Base-by-base conservation (phyloP, 495 filamentous ascomycete species). In the Tuber melanosporum region DNA sequence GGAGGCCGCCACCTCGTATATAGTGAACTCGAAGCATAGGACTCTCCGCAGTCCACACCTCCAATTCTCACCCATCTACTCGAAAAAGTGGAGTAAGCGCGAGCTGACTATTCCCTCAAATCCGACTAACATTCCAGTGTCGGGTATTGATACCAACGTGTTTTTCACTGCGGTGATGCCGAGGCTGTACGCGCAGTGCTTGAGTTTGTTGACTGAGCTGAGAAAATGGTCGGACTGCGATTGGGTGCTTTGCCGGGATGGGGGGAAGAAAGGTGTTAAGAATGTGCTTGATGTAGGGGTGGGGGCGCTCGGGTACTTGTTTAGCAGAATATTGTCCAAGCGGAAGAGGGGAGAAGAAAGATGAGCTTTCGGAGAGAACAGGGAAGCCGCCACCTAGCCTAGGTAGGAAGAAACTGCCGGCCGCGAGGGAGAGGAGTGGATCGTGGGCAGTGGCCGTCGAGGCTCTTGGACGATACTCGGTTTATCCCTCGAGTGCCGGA, bases 291-390 rank as follows among this genome's bases (percentile, higher is more conserved):
- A 97, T 85, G 91, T 91, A 66, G 93, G 36, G 90, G 88, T 43
- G 94, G 90, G 70, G 95, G 95, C 45, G 94, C 93, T 20, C 93
- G 91, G 26, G 85, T 95, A 26, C 82, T 92, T 17, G 95, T 94
- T 5, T 97, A 93, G 92, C 88, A 93, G 82, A 91, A 95, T 75
- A 83, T 97, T 26, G 77, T 96, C 47, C 86, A 89, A 75, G 91
- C 93, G 3, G 93, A 97, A 83, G 95, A 91, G 89, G 89, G 92
- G 57, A 73, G 89, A 1, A 88, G 82, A 85, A 84, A 43, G 87
- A n/a, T 52, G 20, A 52, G 20, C 47, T 52, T 52, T 7, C 47
- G 6, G 47, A 52, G 19, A 52, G 47, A 52, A 52, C 47, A 52
- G 19, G 47, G 47, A n/a, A n/a, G 47, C 47, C 6, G 7, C 47